Percentiles rank a stretch among this genome's conserved stretches.
phyloP scores from a whole-genome alignment of 2,329 filamentous ascomycete genomes.

The Xylaria sp. region DNA sequence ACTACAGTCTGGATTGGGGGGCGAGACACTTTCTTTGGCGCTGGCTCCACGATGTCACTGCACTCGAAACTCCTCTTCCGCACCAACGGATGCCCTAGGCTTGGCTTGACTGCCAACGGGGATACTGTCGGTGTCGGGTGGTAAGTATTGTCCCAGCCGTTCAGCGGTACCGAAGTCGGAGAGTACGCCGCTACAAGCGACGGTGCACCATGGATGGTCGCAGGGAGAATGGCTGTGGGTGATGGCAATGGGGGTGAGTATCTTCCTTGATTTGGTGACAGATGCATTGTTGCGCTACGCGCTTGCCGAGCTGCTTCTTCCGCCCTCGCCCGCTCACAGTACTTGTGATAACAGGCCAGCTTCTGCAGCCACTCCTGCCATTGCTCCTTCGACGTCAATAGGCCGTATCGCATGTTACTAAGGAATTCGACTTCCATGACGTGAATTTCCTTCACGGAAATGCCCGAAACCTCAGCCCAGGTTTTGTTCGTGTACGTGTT shows the following conservation, averaged over 20 bases:
- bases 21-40: slow-evolving; percentile 62
- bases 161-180: slow-evolving; percentile 51
- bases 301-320: slow-evolving; percentile 50
- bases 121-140: slow-evolving; percentile 58
- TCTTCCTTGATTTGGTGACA: slow-evolving; percentile 54
- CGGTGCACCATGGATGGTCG: slow-evolving; percentile 50
- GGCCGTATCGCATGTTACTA: slow-evolving; percentile 96
- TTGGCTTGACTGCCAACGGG: slow-evolving; percentile 61
- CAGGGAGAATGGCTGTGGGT: slow-evolving; percentile 56
- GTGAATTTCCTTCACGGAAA: slow-evolving; percentile 93
- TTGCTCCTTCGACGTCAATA: slow-evolving; percentile 85
- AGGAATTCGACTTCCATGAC: slow-evolving; percentile 99
- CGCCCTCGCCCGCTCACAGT: slow-evolving; percentile 76
- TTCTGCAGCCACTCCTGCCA: slow-evolving; percentile 91
- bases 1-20: slow-evolving; percentile 46
- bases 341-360: slow-evolving; percentile 83
- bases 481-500: slow-evolving; percentile 99
- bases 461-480: slow-evolving; percentile 97
- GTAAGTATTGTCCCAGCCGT: slow-evolving; percentile 54
- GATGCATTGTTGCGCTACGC: slow-evolving; percentile 50
- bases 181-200: slow-evolving; percentile 56
- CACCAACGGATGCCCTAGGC: slow-evolving; percentile 53
- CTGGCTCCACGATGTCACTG: slow-evolving; percentile 62
- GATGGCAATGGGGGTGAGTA: slow-evolving; percentile 62
- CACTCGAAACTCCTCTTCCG: slow-evolving; percentile 65